A percentile compares a stretch with the other conserved stretches of the same genome.
phyloP scores from a whole-genome alignment of 768 basidiomycete species.

The Boletus rex-veris region DNA sequence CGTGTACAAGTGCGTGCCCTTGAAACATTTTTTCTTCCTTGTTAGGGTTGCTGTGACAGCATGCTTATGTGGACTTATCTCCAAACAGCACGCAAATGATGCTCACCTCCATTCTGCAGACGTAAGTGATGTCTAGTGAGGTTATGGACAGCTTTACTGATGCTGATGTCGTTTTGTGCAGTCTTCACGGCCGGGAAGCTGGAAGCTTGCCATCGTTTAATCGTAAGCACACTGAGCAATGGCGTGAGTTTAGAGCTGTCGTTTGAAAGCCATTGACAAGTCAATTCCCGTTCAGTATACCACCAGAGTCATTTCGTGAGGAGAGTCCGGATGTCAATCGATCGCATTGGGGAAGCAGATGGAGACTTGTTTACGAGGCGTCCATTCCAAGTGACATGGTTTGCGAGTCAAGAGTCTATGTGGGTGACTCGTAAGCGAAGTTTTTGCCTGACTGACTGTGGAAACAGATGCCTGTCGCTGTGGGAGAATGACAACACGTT shows the following conservation, averaged over 20 bases:
- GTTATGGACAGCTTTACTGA: background rate
- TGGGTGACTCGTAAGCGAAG: slow-evolving; percentile 28
- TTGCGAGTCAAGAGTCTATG: slow-evolving; percentile 63
- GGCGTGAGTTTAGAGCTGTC: slow-evolving; percentile 52
- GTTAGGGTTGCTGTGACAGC: slow-evolving; percentile 8
- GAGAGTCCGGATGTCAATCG: slow-evolving; percentile 52
- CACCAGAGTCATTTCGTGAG: slow-evolving; percentile 68
- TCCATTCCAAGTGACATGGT: slow-evolving; percentile 72
- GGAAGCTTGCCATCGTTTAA: slow-evolving; percentile 55
- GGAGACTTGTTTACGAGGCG: slow-evolving; percentile 60
- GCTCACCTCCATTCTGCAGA: slow-evolving; percentile 59
- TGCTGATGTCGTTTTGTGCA: slow-evolving; percentile 27
- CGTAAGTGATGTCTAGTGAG: slow-evolving; percentile 41
- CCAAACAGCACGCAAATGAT: slow-evolving; percentile 55
- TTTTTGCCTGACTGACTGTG: background rate
- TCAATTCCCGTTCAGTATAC: slow-evolving; percentile 42
- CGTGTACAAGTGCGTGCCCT: slow-evolving; percentile 61
- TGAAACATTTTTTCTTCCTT: slow-evolving; percentile 4
- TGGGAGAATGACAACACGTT: slow-evolving; percentile 63
- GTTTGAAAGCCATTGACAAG: background rate
- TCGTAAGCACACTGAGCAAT: slow-evolving; percentile 70
- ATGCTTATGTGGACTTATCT: slow-evolving; percentile 16
- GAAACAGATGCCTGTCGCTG: slow-evolving; percentile 54
- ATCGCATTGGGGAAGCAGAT: slow-evolving; percentile 47
- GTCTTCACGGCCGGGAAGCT: slow-evolving; percentile 51